Evolutionary conservation across 106 monocot species (phyloP), one percentile per base, ranked within the genome.

Genomic region (Dioscorea dumetorum): DNA sequence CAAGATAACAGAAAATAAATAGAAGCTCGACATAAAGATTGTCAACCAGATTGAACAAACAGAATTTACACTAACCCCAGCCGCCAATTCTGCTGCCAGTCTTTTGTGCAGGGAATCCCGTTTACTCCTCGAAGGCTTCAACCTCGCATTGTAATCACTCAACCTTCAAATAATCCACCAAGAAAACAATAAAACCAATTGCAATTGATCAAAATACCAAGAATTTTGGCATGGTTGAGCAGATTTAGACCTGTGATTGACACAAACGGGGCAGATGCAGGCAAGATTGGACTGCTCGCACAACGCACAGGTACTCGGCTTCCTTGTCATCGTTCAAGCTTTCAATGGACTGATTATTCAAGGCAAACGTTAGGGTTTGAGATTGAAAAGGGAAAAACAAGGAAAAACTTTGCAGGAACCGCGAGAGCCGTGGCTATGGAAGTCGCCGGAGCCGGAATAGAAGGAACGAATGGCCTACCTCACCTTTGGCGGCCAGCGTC

Each of bases 241-340:
- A 10, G 41, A 2, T 41, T 28, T 60, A 66, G 20, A 97, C 97
- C 87, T 88, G 72, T 68, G 68, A 69, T 90, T 97, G 31, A 97
- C 92, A 77, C 97, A 97, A 20, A 60, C 50, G 0, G 89, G 57
- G 48, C 97, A 97, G 21, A 89, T 66, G 6, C 87, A 86, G 11
- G 97, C 75, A 49, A 89, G 86, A 56, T 92, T 92, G 49, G 74
- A 75, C 7, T 61, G 63, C 63, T 90, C 89, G 74, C 97, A 97
- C 52, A 97, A 52, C 51, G 80, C 82, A 67, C 97, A 97, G 70
- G 64, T 73, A 83, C 49, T 72, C 62, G 61, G 61, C 62, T 52
- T 91, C 63, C 75, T 74, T 33, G 72, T 60, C 87, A 83, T 91
- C 28, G 24, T 52, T 49, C 21, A 50, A 41, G 41, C 41, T 41